These are phyloP conservation scores for Hypoxylon crocopeplum DNA, from an alignment of 495 filamentous ascomycete genomes.

Conservation along the genomic window DNA sequence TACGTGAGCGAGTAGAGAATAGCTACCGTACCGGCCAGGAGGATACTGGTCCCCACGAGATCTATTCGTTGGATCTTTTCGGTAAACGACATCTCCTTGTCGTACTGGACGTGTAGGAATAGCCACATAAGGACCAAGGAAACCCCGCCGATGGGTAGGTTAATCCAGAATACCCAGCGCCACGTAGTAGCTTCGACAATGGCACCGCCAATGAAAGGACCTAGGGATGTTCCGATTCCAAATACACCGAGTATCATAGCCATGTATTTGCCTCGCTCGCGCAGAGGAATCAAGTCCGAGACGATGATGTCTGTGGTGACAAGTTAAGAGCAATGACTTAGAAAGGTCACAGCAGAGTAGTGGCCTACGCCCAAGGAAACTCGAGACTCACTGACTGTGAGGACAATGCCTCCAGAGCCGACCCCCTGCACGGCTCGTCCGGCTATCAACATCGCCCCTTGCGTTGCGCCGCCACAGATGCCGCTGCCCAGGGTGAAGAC, in stretches of 20 bases:
- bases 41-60: conserved; percentile 38
- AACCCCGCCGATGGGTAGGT: conserved; percentile 40
- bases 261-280: conserved; percentile 61
- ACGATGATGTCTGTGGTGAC: conserved; percentile 71
- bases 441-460: conserved; percentile 65
- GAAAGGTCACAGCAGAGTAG: too few species aligned
- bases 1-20: conserved; percentile 40
- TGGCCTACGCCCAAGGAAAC: too few species aligned
- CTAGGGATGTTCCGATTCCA: conserved; percentile 68
- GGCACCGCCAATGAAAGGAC: conserved; percentile 73
- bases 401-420: conserved; percentile 74
- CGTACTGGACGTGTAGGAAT: conserved; percentile 38
- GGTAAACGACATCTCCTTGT: conserved; percentile 10
- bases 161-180: conserved; percentile 49
- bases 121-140: conserved; percentile 27
- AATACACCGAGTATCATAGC: conserved; percentile 64
- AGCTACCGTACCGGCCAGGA: conserved; percentile 34
- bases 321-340: too few species aligned
- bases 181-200: conserved; percentile 57
- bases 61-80: conserved; percentile 37
- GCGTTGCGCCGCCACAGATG: conserved; percentile 41
- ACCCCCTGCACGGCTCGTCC: conserved; percentile 77
- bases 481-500: conserved; percentile 48
- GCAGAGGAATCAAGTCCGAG: conserved; percentile 73
- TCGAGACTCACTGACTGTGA: too few species aligned